These are phyloP conservation scores for Lyophyllum semitale DNA, from an alignment of 768 basidiomycete species.

Conservation along the genomic window DNA sequence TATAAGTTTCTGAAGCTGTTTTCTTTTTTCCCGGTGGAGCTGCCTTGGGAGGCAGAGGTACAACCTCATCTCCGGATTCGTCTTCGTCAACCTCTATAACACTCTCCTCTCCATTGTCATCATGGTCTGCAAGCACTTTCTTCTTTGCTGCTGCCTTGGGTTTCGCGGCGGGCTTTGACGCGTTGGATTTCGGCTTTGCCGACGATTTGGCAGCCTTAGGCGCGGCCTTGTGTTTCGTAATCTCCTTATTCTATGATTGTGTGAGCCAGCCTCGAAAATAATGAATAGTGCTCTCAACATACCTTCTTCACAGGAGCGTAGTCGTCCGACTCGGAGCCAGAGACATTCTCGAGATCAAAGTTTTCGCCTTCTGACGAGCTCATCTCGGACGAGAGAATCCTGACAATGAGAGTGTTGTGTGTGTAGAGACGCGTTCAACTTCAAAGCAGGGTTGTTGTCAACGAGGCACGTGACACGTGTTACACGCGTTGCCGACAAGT, in stretches of 20 bases:
- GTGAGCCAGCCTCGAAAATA: slow-evolving; percentile 3
- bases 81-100: slow-evolving; percentile 42
- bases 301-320: slow-evolving; percentile 67
- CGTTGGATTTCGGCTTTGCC: slow-evolving; percentile 42
- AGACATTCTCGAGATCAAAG: slow-evolving; percentile 60
- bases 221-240: slow-evolving; percentile 25
- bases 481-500: too few species aligned
- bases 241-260: neutral
- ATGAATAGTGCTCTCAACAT: slow-evolving; percentile 13
- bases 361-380: slow-evolving; percentile 75
- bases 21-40: slow-evolving; percentile 65
- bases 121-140: slow-evolving; percentile 67
- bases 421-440: slow-evolving; percentile 6
- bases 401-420: neutral
- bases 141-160: slow-evolving; percentile 64
- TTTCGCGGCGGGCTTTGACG: slow-evolving; percentile 47
- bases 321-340: slow-evolving; percentile 68
- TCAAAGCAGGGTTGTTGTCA: slow-evolving; percentile 1
- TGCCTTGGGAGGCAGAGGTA: slow-evolving; percentile 23
- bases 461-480: slow-evolving; percentile 13
- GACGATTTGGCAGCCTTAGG: slow-evolving; percentile 40
- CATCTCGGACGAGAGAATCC: slow-evolving; percentile 40
- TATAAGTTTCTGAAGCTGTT: slow-evolving; percentile 88
- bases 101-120: slow-evolving; percentile 59
- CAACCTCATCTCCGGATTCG: slow-evolving; percentile 39